Evolutionary conservation across 768 basidiomycete species (phyloP).

Genomic region (Plicaturopsis crispa): DNA sequence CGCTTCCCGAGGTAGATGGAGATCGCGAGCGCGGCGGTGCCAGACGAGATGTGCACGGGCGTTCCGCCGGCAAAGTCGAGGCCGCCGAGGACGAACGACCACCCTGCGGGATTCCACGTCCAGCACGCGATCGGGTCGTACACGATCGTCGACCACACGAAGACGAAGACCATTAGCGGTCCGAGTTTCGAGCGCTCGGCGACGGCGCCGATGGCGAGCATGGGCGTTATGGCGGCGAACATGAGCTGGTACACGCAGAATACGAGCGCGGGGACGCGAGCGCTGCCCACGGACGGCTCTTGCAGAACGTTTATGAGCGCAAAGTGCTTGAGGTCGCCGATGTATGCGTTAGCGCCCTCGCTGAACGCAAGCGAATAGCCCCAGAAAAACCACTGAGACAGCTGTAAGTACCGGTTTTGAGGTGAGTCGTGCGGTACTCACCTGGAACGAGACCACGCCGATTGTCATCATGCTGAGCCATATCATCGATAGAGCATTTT

Average conservation of each 20-base stretch:
- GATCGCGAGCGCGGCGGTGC: constrained; percentile 85
- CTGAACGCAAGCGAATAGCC: constrained; percentile 91
- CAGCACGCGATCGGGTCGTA: constrained; percentile 95
- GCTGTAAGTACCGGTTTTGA: constrained; percentile 4
- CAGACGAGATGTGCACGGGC: constrained; percentile 94
- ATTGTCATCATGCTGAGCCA: constrained; percentile 71
- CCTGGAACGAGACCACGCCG: constrained; percentile 81
- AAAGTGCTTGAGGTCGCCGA: constrained; percentile 85
- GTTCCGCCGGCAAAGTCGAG: constrained; percentile 95
- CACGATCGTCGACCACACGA: constrained; percentile 81
- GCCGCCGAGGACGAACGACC: constrained; percentile 73
- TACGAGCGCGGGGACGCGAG: constrained; percentile 62
- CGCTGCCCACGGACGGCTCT: constrained; percentile 65
- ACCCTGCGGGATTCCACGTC: constrained; percentile 85
- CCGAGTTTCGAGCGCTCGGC: constrained; percentile 85
- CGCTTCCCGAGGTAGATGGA: constrained; percentile 89
- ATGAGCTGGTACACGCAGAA: constrained; percentile 86
- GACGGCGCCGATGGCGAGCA: constrained; percentile 87
- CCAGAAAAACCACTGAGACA: constrained; percentile 90
- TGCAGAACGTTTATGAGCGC: constrained; percentile 72
- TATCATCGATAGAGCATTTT: constrained; percentile 91
- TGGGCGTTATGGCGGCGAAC: constrained; percentile 89
- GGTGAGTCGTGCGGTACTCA: constrained; percentile 23
- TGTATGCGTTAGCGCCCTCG: constrained; percentile 63
- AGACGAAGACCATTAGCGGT: constrained; percentile 84